Evolutionary conservation across 2,329 filamentous ascomycete genomes (phyloP), one percentile per base, ranked within the genome.

Genomic region (Fusarium chaquense): DNA sequence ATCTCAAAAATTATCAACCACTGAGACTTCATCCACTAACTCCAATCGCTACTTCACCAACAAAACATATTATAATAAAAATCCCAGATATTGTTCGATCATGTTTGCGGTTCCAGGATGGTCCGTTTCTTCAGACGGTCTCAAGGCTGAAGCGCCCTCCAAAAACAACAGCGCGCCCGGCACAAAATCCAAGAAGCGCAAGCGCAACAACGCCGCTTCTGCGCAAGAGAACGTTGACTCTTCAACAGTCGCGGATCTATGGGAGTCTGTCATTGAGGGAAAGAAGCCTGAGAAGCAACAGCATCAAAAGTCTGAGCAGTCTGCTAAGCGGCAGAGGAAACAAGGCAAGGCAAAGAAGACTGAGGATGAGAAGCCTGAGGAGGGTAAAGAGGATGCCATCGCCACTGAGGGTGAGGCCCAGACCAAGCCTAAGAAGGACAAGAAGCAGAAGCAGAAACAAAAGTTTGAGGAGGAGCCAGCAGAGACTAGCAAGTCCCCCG

Each of bases 101-200:
- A 95, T 98, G 95, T 98, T 98, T 80, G 91, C 94, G 12, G 94
- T 98, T 32, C 92, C 93, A 76, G 96, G 96, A 73, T 98, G 95
- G 94, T 93, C 93, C 40, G 85, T 98, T 36, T 89, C 93, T 58
- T 86, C 90, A 66, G 87, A 89, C 71, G 83, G 83, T 54, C 87
- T 97, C 69, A 93, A 93, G 80, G 81, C 88, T 32, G 93, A 97
- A 80, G 86, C 83, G 65, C 63, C 71, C 13, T 65, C 78, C 51
- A 71, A 78, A 11, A 76, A 74, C 47, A 73, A 74, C 33, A 78
- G 76, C 26, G 72, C 76, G 24, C 74, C 80, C 4, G 75, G 81
- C 62, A 76, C 81, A 71, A 87, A 85, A 74, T 83, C 84, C 70
- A 90, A 85, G 76, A 89, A 90, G 80, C 86, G 88, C 68, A 90